Evolutionary conservation across 2,329 filamentous ascomycete species (phyloP).

Genomic region (Parastagonospora nodorum): DNA sequence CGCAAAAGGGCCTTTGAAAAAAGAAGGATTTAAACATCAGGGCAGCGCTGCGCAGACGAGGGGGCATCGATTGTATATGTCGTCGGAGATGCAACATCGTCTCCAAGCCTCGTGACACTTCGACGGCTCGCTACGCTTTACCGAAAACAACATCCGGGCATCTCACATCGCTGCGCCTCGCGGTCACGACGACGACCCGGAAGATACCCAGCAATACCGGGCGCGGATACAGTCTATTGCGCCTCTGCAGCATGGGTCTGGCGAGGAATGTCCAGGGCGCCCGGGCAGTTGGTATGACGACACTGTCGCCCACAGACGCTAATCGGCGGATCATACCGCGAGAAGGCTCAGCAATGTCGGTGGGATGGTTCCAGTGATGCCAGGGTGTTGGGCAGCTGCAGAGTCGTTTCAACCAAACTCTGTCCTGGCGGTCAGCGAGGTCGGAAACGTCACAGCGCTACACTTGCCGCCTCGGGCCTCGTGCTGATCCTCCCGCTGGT

Average conservation of each 20-base stretch:
- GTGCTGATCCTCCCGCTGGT: slow-evolving; percentile 4
- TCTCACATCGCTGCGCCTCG: slow-evolving; percentile 16
- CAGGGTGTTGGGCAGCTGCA: slow-evolving; percentile 8
- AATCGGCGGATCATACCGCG: slow-evolving; percentile 12
- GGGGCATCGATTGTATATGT: slow-evolving; percentile 1
- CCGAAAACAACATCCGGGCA: slow-evolving; percentile 10
- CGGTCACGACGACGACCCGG: slow-evolving; percentile 4
- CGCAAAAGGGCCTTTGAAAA: slow-evolving; percentile 43
- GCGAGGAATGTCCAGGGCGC: slow-evolving; percentile 8
- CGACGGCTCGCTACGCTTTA: slow-evolving; percentile 7
- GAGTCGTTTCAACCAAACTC: slow-evolving; percentile 1
- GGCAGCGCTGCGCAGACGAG: slow-evolving; percentile 18
- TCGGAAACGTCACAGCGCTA: slow-evolving; percentile 6
- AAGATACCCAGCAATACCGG: slow-evolving; percentile 13
- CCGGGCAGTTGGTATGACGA: slow-evolving; percentile 14
- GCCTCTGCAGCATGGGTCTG: neutral
- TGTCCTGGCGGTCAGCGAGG: slow-evolving; percentile 12
- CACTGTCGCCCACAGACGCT: slow-evolving; percentile 11
- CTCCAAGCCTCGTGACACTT: slow-evolving; percentile 16
- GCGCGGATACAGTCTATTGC: slow-evolving; percentile 9
- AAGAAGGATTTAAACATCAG: slow-evolving; percentile 34
- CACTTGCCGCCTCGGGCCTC: slow-evolving; percentile 20
- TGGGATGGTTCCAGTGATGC: slow-evolving; percentile 10
- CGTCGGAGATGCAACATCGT: slow-evolving; percentile 8
- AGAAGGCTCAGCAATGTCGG: slow-evolving; percentile 13